Conservation (phyloP, 768 basidiomycete genomes). For the Amanita jacksonii region DNA sequence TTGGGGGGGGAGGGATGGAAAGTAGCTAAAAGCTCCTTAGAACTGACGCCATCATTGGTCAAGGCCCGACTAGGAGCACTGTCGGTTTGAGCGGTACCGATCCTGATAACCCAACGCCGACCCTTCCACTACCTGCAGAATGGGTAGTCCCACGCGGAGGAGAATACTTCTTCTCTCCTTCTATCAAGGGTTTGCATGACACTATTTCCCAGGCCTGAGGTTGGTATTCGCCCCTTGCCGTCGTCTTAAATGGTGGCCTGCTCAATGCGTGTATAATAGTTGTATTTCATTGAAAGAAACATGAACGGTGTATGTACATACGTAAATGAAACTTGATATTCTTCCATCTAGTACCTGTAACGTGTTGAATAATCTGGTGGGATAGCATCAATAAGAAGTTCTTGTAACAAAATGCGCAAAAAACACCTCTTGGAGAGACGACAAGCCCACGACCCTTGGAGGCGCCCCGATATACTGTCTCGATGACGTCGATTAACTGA, state of each 20-base stretch:
- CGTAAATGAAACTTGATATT: not conserved
- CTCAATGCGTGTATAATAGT: no score
- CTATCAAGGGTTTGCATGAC: conserved; percentile 32
- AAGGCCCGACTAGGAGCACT: conserved; percentile 16
- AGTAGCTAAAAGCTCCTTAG: conserved; percentile 16
- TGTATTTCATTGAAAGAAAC: no score
- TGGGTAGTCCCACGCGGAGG: conserved; percentile 40
- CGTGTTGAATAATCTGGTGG: conserved; percentile 33
- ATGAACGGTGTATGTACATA: no score
- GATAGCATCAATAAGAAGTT: not conserved
- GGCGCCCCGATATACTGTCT: conserved; percentile 96
- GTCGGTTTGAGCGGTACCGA: conserved; percentile 23
- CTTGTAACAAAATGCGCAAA: not conserved
- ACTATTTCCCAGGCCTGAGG: no score
- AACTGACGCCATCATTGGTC: conserved; percentile 40
- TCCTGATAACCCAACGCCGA: conserved; percentile 21
- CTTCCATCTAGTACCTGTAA: conserved; percentile 26
- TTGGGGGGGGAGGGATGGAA: no score
- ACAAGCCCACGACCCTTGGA: conserved; percentile 97
- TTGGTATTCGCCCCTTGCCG: no score
- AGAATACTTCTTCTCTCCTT: conserved; percentile 46
- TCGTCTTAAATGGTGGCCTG: no score
- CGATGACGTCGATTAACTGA: conserved; percentile 94
- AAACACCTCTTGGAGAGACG: conserved; percentile 86
- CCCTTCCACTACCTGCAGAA: conserved; percentile 21